Base-by-base conservation (phyloP, 345 rosid species). In the Eucalyptus erythrocorys region DNA sequence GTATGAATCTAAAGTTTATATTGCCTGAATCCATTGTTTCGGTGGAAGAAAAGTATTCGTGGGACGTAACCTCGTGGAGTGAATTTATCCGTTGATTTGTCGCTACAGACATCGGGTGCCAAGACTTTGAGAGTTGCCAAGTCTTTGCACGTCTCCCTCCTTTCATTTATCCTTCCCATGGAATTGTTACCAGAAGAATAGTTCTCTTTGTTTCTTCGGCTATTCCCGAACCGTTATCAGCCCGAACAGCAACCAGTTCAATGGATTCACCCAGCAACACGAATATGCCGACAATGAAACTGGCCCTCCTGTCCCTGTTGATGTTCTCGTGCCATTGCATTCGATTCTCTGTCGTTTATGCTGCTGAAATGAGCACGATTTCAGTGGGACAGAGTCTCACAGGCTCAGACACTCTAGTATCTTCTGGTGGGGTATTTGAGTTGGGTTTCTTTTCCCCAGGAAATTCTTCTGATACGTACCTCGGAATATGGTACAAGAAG, bases 401-500 rank as follows among this genome's bases (percentile, higher is more conserved):
- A 8, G 48, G 59, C 26, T 51, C 81, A 13, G 59, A 90, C 55
- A 90, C 93, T 19, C 88, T 94, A 43, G 53, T 91, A 64, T 93
- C 95, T 55, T 13, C 66, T 8, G 86, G 85, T 79, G 89, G 89
- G 53, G 26, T 15, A 55, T 94, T 94, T 30, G 93, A 91, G 89
- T 64, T 93, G 43, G 94, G 94, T 2, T 92, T 93, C 87, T 92
- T 94, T 87, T 24, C 88, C 27, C 92, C 87, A 6, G 90, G 88
- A 22, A 88, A 79, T 5, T 93, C 95, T 30, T 42, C 32, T 26
- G 85, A 30, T 0, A 88, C 87, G n/a, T 94, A 93, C 5, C 51
- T 93, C 12, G 94, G 94, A 27, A 91, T 94, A 27, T 93, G 95
- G 93, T 93, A 91, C 89, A 93, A 91, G 89, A 86, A 89, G 57